These are phyloP conservation scores for Yamadazyma philogaea DNA, from an alignment of 805 yeast genomes.

Conservation along the genomic window DNA sequence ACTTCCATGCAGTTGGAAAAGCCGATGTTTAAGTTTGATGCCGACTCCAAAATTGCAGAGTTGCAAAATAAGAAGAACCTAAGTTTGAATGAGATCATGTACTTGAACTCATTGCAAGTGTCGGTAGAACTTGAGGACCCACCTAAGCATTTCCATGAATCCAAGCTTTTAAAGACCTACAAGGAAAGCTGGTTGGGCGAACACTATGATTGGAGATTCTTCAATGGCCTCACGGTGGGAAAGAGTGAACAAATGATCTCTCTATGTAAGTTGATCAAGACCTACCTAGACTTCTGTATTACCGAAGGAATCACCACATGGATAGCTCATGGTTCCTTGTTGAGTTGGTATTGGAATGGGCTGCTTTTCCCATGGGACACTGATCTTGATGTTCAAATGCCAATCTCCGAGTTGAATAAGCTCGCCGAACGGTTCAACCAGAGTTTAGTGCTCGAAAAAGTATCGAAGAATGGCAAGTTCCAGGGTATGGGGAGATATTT, in stretches of 20 bases:
- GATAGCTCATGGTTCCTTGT: slow-evolving; percentile 65
- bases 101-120: slow-evolving; percentile 17
- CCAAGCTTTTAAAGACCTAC: slow-evolving; percentile 19
- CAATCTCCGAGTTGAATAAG: slow-evolving; percentile 44
- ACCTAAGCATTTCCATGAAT: slow-evolving; percentile 33
- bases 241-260: slow-evolving; percentile 33
- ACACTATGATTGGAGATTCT: slow-evolving; percentile 42
- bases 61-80: slow-evolving; percentile 12
- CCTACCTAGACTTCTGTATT: slow-evolving; percentile 49
- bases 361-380: slow-evolving; percentile 63
- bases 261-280: slow-evolving; percentile 51
- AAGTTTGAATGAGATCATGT: slow-evolving; percentile 18
- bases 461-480: slow-evolving; percentile 15
- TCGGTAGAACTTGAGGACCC: slow-evolving; percentile 18
- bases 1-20: slow-evolving; percentile 5
- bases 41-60: slow-evolving; percentile 14
- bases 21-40: slow-evolving; percentile 24
- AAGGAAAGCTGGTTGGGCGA: slow-evolving; percentile 23
- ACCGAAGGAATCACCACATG: slow-evolving; percentile 49
- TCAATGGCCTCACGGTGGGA: slow-evolving; percentile 24
- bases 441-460: slow-evolving; percentile 46
- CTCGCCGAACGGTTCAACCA: slow-evolving; percentile 50
- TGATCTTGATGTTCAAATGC: slow-evolving; percentile 65
- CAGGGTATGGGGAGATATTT: slow-evolving; percentile 59
- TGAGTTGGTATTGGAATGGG: slow-evolving; percentile 67